These are phyloP conservation scores for Alternaria sp. DNA, from an alignment of 2,329 filamentous ascomycete genomes.

Conservation along the genomic window DNA sequence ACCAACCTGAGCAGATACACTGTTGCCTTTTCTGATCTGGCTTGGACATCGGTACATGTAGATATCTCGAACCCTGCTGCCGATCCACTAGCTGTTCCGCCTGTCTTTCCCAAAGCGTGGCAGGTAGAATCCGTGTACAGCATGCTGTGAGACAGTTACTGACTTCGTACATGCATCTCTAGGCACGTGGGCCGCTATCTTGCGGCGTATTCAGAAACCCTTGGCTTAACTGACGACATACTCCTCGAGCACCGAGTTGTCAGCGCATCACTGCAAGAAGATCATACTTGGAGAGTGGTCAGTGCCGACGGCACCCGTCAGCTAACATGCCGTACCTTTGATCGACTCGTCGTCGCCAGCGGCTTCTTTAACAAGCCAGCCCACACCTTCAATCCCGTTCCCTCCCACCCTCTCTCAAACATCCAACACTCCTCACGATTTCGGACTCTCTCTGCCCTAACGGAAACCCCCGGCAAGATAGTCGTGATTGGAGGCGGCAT, in stretches of 20 bases:
- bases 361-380: conserved; percentile 70
- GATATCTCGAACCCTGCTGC: conserved; percentile 30
- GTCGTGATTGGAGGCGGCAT: conserved; percentile 81
- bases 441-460: conserved; percentile 28
- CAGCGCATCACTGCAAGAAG: conserved; percentile 28
- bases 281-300: conserved; percentile 27
- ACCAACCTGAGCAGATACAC: conserved; percentile 81
- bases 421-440: conserved; percentile 42
- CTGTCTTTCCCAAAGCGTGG: conserved; percentile 77
- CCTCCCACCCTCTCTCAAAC: conserved; percentile 5
- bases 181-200: conserved; percentile 69
- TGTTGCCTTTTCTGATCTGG: conserved; percentile 67
- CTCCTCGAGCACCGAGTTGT: conserved; percentile 55
- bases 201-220: conserved; percentile 66
- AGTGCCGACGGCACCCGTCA: conserved; percentile 21
- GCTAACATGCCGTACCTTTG: conserved; percentile 57
- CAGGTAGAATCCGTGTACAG: conserved; percentile 55
- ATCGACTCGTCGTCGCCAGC: conserved; percentile 74
- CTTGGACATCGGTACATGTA: conserved; percentile 65
- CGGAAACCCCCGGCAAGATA: conserved; percentile 61
- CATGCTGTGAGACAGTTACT: neutral
- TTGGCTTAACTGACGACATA: conserved; percentile 59
- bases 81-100: conserved; percentile 40
- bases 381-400: conserved; percentile 19
- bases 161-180: neutral